Percentiles rank a stretch among this genome's conserved stretches.
phyloP scores from a whole-genome alignment of 371 early-diverging fungal genomes.

The Dentiscutata heterogama region DNA sequence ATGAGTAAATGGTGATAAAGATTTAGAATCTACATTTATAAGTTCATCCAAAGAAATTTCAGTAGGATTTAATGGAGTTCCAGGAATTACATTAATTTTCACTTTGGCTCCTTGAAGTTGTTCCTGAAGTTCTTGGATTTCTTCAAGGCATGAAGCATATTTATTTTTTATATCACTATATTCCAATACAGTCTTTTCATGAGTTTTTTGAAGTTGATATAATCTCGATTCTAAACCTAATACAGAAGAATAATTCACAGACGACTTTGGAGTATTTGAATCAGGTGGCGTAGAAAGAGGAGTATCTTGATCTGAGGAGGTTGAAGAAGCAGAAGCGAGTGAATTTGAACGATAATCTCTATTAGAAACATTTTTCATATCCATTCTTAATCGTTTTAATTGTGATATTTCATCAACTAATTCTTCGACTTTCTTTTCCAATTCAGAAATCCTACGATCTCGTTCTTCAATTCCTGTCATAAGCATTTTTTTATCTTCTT shows the following conservation, averaged over 20 bases:
- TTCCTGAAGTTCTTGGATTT: constrained; percentile 33
- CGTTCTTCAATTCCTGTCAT: constrained; percentile 29
- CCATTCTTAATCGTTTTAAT: constrained; percentile 4
- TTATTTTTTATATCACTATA: constrained; percentile 33
- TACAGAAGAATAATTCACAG: background rate
- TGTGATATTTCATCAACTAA: constrained; percentile 14
- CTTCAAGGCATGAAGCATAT: constrained; percentile 36
- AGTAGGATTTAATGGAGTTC: constrained; percentile 12
- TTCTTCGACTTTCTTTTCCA: constrained; percentile 40
- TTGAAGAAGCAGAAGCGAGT: background rate
- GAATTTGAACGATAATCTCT: background rate
- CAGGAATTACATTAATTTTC: background rate
- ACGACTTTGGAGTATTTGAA: background rate
- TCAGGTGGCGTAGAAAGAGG: background rate
- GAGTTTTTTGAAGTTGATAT: constrained; percentile 29
- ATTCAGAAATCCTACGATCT: constrained; percentile 20
- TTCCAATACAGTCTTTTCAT: constrained; percentile 7
- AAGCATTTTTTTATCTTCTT: constrained; percentile 45
- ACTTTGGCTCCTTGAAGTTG: constrained; percentile 11
- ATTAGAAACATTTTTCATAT: background rate
- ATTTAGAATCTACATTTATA: background rate
- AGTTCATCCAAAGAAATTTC: background rate
- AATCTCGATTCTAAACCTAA: constrained; percentile 30
- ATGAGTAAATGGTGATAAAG: background rate
- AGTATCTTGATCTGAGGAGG: background rate